phyloP scores from a whole-genome alignment of 2,329 filamentous ascomycete genomes.

The Ophiostoma australiae region DNA sequence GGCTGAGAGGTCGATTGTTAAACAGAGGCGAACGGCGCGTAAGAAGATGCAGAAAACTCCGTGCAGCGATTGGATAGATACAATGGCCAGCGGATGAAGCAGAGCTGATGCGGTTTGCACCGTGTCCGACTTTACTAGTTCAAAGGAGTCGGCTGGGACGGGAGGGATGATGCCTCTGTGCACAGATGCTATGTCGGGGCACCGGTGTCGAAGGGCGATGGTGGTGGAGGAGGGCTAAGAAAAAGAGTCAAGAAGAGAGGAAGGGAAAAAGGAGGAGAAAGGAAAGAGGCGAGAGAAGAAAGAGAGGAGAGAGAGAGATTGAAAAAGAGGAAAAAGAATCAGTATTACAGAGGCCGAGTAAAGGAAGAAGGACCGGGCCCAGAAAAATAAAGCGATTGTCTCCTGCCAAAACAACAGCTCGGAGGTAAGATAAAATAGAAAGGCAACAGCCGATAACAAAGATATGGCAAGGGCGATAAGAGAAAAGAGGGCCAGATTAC shows the following conservation, averaged over 20 bases:
- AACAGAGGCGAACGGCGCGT: background rate
- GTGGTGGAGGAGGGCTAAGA: background rate
- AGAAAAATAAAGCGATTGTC: conserved; percentile 4
- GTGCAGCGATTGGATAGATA: background rate
- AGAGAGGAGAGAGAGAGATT: too few species aligned
- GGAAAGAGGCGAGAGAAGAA: background rate
- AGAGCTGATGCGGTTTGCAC: background rate
- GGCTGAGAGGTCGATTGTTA: background rate
- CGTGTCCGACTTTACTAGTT: background rate
- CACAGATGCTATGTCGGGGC: conserved; percentile 13
- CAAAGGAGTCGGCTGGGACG: background rate
- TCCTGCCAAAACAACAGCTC: background rate
- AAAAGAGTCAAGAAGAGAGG: background rate
- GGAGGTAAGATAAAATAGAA: conserved; percentile 2
- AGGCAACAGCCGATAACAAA: conserved; percentile 3
- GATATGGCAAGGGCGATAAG: conserved; percentile 11
- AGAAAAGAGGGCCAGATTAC: conserved; percentile 1
- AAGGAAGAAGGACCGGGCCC: background rate
- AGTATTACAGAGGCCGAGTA: background rate
- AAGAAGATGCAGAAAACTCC: background rate
- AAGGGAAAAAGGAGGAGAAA: background rate
- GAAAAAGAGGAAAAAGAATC: background rate
- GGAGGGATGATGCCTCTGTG: background rate
- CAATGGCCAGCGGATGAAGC: background rate
- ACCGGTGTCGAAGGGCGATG: background rate